Base-by-base conservation (phyloP, 1,139 yeast genomes). In the Diutina ranongensis region DNA sequence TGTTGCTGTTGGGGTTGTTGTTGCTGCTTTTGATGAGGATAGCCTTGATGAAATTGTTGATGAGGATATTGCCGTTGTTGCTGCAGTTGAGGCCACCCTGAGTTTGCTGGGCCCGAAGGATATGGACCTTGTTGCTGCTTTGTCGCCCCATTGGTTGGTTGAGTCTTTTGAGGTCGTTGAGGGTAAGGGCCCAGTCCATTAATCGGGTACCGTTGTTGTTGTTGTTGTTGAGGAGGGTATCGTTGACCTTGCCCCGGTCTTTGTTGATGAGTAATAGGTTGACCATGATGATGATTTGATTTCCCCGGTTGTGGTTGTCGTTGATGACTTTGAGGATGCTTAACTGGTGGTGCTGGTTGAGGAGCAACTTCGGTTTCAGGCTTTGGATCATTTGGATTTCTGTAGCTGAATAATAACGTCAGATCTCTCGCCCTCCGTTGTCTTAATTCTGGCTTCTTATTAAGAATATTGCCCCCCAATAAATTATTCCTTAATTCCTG, bases 401-500 rank as follows among this genome's bases (percentile, higher is more conserved):
- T 31, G 33, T 38, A 38, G n/a, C 32, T 25, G 18, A 38, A 38
- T 32, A 38, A 38, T 3, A 38, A 25, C n/a, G 42, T 38, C 32
- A 25, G 33, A 27, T 38, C 42, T 3, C 42, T 31, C 5, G 19
- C 21, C 7, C 42, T 18, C 18, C 42, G 42, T 12, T 38, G 31
- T 10, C n/a, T 25, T 15, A 12, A 18, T 25, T 15, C 31, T 7
- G 19, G 42, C 32, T 38, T 38, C 16, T n/a, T 25, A 13, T 28
- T 25, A 49, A 44, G 44, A 48, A 40, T 40, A 44, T 35, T 49
- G 9, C 46, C 35, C 45, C 34, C 46, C 22, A 31, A 16, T 28
- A 67, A 53, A 46, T 58, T 60, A 45, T 54, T 61, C 46, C 72
- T 54, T 40, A 67, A 56, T 42, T 60, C 68, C 1, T 66, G 62